These are phyloP conservation scores for Acanthamoeba lenticulata DNA, from an alignment of 208 protist species.

Conservation along the genomic window DNA sequence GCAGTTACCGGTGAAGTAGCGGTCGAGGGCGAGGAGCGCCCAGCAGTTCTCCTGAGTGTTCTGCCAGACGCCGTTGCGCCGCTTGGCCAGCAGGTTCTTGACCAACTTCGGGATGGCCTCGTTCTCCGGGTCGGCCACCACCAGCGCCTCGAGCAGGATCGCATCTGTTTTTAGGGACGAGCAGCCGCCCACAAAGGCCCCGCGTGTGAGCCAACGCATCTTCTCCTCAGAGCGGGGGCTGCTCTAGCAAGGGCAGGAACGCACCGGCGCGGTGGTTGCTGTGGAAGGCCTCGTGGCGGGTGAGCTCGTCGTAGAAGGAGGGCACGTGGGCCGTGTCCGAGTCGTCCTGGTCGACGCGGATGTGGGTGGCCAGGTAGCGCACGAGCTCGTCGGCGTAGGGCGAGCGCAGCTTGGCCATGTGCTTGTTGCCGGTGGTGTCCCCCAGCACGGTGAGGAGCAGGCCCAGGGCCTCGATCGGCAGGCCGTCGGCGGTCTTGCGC, in stretches of 20 bases:
- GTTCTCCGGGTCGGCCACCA: conserved; percentile 50
- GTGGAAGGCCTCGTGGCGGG: conserved; percentile 45
- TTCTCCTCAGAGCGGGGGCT: neutral
- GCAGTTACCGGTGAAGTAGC: conserved; percentile 56
- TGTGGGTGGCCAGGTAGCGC: conserved; percentile 32
- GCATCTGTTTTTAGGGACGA: neutral
- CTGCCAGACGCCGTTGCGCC: conserved; percentile 42
- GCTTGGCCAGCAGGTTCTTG: conserved; percentile 24
- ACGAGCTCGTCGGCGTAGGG: conserved; percentile 49
- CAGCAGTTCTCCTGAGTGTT: conserved; percentile 67
- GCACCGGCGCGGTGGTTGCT: conserved; percentile 59
- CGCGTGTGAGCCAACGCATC: no score
- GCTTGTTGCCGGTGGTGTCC: neutral
- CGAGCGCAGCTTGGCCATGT: no score
- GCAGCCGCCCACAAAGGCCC: no score
- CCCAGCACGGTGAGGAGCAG: conserved; percentile 16
- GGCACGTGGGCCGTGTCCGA: conserved; percentile 25
- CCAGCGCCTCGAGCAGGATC: conserved; percentile 39
- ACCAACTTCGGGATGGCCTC: conserved; percentile 12
- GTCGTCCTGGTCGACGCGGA: conserved; percentile 26
- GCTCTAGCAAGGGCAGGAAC: neutral
- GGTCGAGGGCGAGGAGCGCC: conserved; percentile 57
- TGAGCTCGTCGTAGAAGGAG: conserved; percentile 56
- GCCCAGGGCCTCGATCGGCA: conserved; percentile 56
- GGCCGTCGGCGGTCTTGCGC: neutral